Evolutionary conservation across 371 early-diverging fungal species (phyloP), one percentile per base, ranked within the genome.

Genomic region (Gilbertella persicaria): DNA sequence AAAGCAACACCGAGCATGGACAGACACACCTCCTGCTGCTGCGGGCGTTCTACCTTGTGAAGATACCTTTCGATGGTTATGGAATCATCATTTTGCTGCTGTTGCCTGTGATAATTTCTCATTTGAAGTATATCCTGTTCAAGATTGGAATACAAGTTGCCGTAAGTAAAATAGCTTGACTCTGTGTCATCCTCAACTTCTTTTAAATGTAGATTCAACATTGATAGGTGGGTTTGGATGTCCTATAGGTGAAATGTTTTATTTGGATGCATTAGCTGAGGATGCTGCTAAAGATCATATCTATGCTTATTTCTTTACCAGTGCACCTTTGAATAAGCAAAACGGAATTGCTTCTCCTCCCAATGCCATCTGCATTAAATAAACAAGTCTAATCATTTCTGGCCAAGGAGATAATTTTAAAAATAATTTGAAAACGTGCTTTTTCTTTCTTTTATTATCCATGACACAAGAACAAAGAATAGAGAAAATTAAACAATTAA

Each of bases 281-380:
- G 49, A 44, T n/a, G 46, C 53, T 1, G 49, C 33, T 19, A 28
- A 59, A 30, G 48, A 48, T 16, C 45, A 47, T 3, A 30, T 47
- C 5, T 53, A 59, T 14, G 53, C 46, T 14, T 59, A 38, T 10
- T 53, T 59, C 23, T 49, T 59, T 14, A 59, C 60, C n/a, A 50
- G 51, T 21, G 60, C 60, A 30, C 60, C 54, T 9, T 44, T 60
- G 48, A 53, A 60, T 25, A 48, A 50, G 50, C 14, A 23, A 16
- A 41, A 44, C 28, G 60, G 60, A 16, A 39, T 60, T 9, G 60
- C 60, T 21, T 49, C 60, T 4, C 54, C 60, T 38, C 54, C 60
- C 13, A 60, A 60, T 40, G 54, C 50, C 2, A 19, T 58, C 14
- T 58, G 59, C n/a, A 58, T 52, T 35, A 58, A 52, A 46, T 58